A percentile compares a stretch with the other conserved stretches of the same genome.
Conservation (phyloP, 1,139 yeast genomes). For the Saccharomyces hybrid region DNA sequence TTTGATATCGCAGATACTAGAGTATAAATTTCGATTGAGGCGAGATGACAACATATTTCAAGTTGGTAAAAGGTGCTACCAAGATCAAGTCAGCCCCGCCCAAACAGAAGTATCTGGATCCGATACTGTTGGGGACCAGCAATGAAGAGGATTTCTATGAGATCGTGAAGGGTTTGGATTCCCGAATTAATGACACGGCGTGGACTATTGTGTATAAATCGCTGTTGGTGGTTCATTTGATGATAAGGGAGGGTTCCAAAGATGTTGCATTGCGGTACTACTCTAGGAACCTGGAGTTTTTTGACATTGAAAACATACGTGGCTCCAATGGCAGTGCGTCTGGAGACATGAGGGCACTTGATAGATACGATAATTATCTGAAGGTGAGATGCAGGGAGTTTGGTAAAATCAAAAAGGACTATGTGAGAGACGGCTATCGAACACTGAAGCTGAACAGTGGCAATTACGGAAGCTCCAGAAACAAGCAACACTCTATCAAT, state of each 20-base stretch:
- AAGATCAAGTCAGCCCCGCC: conserved; percentile 68
- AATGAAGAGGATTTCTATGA: conserved; percentile 55
- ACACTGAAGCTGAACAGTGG: conserved; percentile 36
- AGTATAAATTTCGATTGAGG: not conserved
- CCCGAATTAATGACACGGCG: conserved; percentile 66
- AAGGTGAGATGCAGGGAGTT: conserved; percentile 63
- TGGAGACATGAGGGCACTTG: conserved; percentile 54
- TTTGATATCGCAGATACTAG: not conserved
- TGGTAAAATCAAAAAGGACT: conserved; percentile 59
- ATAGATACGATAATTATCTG: conserved; percentile 67
- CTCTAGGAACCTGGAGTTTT: conserved; percentile 50
- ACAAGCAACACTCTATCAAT: not conserved
- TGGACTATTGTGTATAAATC: conserved; percentile 91
- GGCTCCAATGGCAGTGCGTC: conserved; percentile 32
- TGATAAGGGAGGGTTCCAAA: conserved; percentile 61
- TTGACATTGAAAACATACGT: conserved; percentile 33
- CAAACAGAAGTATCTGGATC: conserved; percentile 87
- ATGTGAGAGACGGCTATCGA: conserved; percentile 63
- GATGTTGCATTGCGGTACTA: conserved; percentile 58
- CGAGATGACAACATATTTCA: conserved; percentile 15
- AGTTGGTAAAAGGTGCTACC: conserved; percentile 62
- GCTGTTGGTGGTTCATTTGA: conserved; percentile 74
- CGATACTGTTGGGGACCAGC: conserved; percentile 78
- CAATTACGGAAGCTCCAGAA: not conserved
- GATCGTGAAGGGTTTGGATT: conserved; percentile 57